These are phyloP conservation scores for Penicillium taxi DNA, from an alignment of 495 filamentous ascomycete species.

Conservation along the genomic window DNA sequence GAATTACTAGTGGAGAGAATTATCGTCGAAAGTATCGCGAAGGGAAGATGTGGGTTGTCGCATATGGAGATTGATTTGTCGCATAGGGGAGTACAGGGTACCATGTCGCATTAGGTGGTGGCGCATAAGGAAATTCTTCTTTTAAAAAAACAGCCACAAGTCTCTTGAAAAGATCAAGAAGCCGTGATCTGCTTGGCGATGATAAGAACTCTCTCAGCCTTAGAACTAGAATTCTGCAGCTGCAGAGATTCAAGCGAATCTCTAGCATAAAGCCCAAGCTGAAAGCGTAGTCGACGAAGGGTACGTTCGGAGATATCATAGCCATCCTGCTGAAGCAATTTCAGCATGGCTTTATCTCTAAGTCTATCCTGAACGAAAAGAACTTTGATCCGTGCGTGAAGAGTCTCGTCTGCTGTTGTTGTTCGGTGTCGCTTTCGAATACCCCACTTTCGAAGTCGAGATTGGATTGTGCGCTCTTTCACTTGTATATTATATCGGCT, in stretches of 20 bases:
- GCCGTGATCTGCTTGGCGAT: conserved; percentile 4
- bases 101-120: too few relatives aligned
- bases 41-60: too few relatives aligned
- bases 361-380: conserved; percentile 20
- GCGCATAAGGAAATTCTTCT: too few relatives aligned
- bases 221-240: conserved; percentile 7
- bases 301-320: conserved; percentile 25
- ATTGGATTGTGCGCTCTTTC: conserved; percentile 22
- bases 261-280: conserved; percentile 21
- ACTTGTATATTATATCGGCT: conserved; percentile 23
- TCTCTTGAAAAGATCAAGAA: too few relatives aligned
- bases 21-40: too few relatives aligned
- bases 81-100: too few relatives aligned
- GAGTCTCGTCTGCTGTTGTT: conserved; percentile 20
- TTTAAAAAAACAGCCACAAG: too few relatives aligned
- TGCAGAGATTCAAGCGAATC: conserved; percentile 17
- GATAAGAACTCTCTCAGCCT: conserved; percentile 1
- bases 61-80: too few relatives aligned
- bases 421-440: conserved; percentile 24
- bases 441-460: conserved; percentile 24
- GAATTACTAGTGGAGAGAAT: too few relatives aligned
- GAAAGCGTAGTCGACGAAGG: conserved; percentile 19
- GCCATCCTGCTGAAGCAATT: conserved; percentile 18
- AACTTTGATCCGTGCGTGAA: conserved; percentile 21
- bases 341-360: conserved; percentile 25